These are phyloP conservation scores for Leishmania braziliensis DNA, from an alignment of 208 protist genomes.

Conservation along the genomic window DNA sequence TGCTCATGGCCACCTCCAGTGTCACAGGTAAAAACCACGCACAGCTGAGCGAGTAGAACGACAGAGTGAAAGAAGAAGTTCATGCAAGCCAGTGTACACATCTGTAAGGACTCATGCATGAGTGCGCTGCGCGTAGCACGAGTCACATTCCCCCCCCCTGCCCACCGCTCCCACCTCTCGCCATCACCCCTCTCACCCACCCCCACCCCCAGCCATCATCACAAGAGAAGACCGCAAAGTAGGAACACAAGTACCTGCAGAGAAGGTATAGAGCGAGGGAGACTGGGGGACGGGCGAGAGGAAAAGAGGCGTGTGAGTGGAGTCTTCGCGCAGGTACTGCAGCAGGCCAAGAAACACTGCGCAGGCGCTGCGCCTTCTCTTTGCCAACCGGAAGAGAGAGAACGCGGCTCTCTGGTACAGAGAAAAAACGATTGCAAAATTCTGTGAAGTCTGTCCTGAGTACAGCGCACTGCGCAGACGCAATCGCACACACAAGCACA, in stretches of 20 bases:
- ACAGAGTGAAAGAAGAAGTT: neutral
- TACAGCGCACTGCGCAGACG: neutral
- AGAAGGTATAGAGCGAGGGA: neutral
- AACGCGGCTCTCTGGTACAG: neutral
- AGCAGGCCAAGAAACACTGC: neutral
- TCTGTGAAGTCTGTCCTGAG: neutral
- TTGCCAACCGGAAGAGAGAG: neutral
- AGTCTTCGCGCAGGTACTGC: neutral
- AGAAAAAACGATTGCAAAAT: neutral
- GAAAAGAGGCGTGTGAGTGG: constrained; percentile 1
- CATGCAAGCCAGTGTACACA: neutral
- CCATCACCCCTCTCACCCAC: neutral
- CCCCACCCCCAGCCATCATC: neutral
- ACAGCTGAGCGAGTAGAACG: neutral
- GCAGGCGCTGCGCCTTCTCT: neutral
- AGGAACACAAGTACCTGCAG: neutral
- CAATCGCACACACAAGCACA: neutral
- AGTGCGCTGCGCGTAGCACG: neutral
- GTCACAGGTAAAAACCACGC: neutral
- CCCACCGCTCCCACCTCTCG: neutral
- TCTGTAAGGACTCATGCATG: neutral
- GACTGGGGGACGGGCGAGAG: neutral
- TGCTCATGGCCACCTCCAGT: constrained; percentile 9
- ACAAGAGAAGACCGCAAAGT: neutral
- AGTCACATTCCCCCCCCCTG: neutral